Base-by-base conservation (phyloP, 1,284 basidiomycete species). In the Sporisorium exsertum region DNA sequence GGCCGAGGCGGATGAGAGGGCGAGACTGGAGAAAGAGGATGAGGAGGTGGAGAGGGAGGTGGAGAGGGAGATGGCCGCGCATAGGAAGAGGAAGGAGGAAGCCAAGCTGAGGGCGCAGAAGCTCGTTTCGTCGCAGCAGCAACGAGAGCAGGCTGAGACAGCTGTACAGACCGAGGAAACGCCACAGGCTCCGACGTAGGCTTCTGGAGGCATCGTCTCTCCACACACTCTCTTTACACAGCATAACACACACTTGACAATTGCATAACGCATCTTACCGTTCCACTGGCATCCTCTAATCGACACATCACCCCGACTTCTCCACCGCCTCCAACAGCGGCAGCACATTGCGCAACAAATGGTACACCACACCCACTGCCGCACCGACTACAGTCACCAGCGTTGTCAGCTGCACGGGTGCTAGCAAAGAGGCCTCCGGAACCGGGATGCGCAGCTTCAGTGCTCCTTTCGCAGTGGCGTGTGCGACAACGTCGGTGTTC, bases 41-140 rank as follows among this genome's bases (percentile, higher is more conserved):
- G 63, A 66, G 20, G 68, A 79, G 51, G 53, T 53, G 33, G 78
- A 73, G 54, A 22, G 40, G 42, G 50, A 60, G 24, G 75, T 77
- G 18, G 68, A 80, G 51, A 40, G 69, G 26, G 69, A 66, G 12
- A 72, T 72, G 69, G 59, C 56, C 10, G 56, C 47, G 37, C 52
- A 54, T n/a, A 68, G 61, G 58, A 58, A 63, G 62, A 65, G 72
- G 26, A 64, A 60, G 35, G 72, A 66, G n/a, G 67, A 63, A 29
- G 67, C 67, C 0, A 56, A 52, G 26, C 15, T 58, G 20, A n/a
- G 72, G 9, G 67, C 72, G 32, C 61, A 64, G 59, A 64, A 54
- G 24, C 45, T 73, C 5, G 63, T 52, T 0, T n/a, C 24, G 18
- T 26, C 12, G n/a, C 29, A 37, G 51, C 51, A 15, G 56, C 16